These are phyloP conservation scores for Candida bentonensis DNA, from an alignment of 805 yeast genomes.

Conservation along the genomic window DNA sequence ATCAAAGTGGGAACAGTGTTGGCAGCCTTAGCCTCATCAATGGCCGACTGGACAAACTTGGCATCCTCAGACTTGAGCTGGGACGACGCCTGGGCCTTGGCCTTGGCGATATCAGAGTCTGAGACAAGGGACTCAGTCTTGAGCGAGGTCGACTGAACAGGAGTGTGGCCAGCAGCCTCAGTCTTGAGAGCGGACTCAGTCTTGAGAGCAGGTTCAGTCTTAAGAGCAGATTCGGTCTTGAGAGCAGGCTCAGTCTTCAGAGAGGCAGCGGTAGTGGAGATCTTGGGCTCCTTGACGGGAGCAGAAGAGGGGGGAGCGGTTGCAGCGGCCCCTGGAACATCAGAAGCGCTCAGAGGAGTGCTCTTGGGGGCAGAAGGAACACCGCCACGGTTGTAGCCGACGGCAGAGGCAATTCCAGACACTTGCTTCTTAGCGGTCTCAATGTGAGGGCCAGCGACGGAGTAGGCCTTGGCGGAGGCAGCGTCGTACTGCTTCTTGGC, in stretches of 20 bases:
- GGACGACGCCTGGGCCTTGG: constrained; percentile 2
- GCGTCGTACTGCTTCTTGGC: constrained; percentile 13
- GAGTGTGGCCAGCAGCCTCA: constrained; percentile 6
- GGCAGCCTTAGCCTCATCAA: constrained; percentile 11
- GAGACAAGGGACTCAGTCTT: constrained; percentile 1
- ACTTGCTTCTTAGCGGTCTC: constrained; percentile 17
- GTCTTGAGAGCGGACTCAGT: constrained; percentile 1
- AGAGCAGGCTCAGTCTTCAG: constrained; percentile 3
- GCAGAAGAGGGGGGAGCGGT: constrained; percentile 7
- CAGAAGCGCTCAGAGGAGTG: constrained; percentile 9
- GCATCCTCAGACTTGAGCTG: constrained; percentile 1
- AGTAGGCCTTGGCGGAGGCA: constrained; percentile 15
- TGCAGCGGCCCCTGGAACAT: constrained; percentile 16
- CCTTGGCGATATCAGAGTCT: constrained; percentile 2
- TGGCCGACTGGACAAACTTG: constrained; percentile 7
- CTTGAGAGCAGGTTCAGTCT: neutral
- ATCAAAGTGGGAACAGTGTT: constrained; percentile 20
- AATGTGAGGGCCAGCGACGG: constrained; percentile 23
- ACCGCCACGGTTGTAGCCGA: constrained; percentile 23
- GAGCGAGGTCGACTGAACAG: constrained; percentile 6
- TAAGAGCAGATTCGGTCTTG: neutral
- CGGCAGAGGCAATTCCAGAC: constrained; percentile 8
- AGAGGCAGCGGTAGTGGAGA: constrained; percentile 7
- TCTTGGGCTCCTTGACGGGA: constrained; percentile 6
- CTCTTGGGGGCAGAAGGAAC: constrained; percentile 14